Conservation (phyloP, 192 early-diverging fungal species). For the Coemansia sp. region DNA sequence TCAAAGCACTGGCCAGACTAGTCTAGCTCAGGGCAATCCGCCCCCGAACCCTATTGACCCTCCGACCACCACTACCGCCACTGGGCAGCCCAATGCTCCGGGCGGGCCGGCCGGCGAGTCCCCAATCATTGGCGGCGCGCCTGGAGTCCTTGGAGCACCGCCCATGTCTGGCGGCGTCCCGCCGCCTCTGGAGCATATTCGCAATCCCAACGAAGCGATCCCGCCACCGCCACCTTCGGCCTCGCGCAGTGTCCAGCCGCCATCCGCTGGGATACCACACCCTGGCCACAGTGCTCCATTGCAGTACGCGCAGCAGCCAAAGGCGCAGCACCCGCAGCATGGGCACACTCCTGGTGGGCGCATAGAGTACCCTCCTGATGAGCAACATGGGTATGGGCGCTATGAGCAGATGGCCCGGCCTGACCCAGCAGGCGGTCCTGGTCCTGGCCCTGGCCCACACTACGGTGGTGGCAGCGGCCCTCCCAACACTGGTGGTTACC, state of each 20-base stretch:
- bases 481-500: constrained; percentile 8
- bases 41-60: constrained; percentile 45
- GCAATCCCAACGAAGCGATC: constrained; percentile 7
- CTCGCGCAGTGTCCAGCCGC: constrained; percentile 5
- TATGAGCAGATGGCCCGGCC: constrained; percentile 21
- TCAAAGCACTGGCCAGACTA: constrained; percentile 40
- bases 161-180: constrained; percentile 19
- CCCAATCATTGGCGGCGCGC: constrained; percentile 17
- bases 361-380: constrained; percentile 27
- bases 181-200: constrained; percentile 16
- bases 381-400: constrained; percentile 20
- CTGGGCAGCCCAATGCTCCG: constrained; percentile 44
- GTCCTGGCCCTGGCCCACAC: constrained; percentile 4
- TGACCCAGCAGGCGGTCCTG: constrained; percentile 24
- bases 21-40: constrained; percentile 16
- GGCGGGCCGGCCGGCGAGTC: constrained; percentile 48
- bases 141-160: constrained; percentile 37
- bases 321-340: constrained; percentile 2
- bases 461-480: constrained; percentile 15
- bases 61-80: constrained; percentile 20
- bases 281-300: not conserved
- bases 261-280: constrained; percentile 6
- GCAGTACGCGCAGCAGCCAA: constrained; percentile 15
- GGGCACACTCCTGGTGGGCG: constrained; percentile 10
- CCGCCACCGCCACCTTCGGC: not conserved